Evolutionary conservation across 352 stramenopile species (phyloP).

Genomic region (Globisporangium perplexum): DNA sequence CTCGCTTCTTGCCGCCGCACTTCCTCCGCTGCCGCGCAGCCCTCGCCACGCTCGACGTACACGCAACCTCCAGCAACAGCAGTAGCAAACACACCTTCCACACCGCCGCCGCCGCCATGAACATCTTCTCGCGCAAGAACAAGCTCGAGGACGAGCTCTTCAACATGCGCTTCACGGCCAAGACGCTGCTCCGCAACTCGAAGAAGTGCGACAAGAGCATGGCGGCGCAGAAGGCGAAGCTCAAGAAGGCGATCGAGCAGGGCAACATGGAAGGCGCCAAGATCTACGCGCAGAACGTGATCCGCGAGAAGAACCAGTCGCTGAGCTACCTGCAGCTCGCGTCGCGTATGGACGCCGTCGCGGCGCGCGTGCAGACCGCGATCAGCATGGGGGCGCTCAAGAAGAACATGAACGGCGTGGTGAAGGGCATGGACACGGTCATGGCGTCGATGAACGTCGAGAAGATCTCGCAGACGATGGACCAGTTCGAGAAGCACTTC

Average conservation of each 20-base stretch:
- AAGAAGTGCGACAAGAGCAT: conserved; percentile 99
- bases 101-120: conserved; percentile 27
- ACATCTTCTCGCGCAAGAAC: conserved; percentile 81
- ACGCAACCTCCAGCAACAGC: not conserved
- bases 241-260: conserved; percentile 96
- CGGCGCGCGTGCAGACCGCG: conserved; percentile 93
- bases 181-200: conserved; percentile 83
- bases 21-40: too few species aligned
- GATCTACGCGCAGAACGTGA: conserved; percentile 95
- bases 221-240: conserved; percentile 90
- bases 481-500: conserved; percentile 99
- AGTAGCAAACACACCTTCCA: too few species aligned
- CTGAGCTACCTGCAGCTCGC: conserved; percentile 95
- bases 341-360: conserved; percentile 96
- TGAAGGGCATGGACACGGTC: conserved; percentile 96
- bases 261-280: conserved; percentile 97
- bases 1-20: too few species aligned
- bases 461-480: conserved; percentile 96
- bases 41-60: too few species aligned
- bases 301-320: conserved; percentile 84
- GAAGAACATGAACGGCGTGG: conserved; percentile 94
- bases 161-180: conserved; percentile 89
- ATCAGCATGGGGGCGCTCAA: conserved; percentile 95
- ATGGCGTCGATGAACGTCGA: conserved; percentile 97
- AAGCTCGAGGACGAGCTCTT: conserved; percentile 87